Evolutionary conservation across 352 stramenopile genomes (phyloP), one percentile per base, ranked within the genome.

Genomic region (Pythium volutum): DNA sequence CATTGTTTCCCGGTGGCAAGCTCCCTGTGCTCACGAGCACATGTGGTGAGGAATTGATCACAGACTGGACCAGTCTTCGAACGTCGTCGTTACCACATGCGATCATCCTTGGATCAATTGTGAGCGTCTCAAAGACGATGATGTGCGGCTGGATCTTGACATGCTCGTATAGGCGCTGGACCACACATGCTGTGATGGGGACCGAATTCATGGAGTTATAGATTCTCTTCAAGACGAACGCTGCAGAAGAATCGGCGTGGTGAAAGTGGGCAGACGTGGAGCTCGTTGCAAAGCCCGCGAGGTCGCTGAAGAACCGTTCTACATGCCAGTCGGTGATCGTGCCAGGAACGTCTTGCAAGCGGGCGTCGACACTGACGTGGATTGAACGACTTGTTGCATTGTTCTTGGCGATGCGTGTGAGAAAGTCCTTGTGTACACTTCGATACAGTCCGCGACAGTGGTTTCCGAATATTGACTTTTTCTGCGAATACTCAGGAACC

Each of bases 21-120:
- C 47, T n/a, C 23, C 52, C 52, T 2, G 38, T 50, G 22, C 18
- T 59, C 16, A 59, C 7, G 15, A 50, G 16, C 20, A 59, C 38
- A 10, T 49, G 52, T 25, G 34, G 38, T 41, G 38, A 59, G 9
- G 7, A 8, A 15, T 50, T 38, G 22, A 16, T 29, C 15, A 59
- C 52, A 4, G 33, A 12, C 9, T 26, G 7, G 15, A 49, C 36
- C 10, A 59, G 20, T 8, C 38, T n/a, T n/a, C 10, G 23, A 16
- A 46, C 26, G 18, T 49, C 34, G 15, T 48, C 27, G 18, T 39
- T 50, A 25, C 7, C 23, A 14, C 52, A 59, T 18, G 23, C 27
- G 18, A 49, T 18, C 52, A 59, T 59, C 25, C 52, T 48, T 27
- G 52, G 52, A 39, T 59, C 52, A 39, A 59, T 15, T n/a, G 38